Percentiles rank a stretch among this genome's conserved stretches.
phyloP scores from a whole-genome alignment of 495 filamentous ascomycete genomes.

The Cairneyella variabilis region DNA sequence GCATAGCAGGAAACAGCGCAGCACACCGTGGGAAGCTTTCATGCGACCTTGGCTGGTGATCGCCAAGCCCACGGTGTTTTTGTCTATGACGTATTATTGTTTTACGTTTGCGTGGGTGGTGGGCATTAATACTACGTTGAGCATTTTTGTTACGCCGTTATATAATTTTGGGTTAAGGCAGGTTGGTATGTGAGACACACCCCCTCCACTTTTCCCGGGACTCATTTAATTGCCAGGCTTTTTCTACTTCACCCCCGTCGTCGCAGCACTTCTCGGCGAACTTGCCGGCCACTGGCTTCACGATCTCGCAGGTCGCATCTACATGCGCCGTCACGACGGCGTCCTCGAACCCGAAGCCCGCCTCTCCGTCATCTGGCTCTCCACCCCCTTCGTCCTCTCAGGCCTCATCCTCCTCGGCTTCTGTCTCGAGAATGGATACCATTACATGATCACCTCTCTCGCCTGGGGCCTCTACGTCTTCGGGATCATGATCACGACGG shows the following conservation, averaged over 20 bases:
- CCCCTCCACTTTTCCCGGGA: neutral
- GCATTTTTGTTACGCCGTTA: conserved; percentile 32
- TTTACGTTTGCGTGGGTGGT: conserved; percentile 37
- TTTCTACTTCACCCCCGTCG: conserved; percentile 34
- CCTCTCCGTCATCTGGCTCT: conserved; percentile 26
- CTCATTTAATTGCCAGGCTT: conserved; percentile 17
- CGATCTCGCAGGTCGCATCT: conserved; percentile 26
- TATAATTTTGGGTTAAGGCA: conserved; percentile 28
- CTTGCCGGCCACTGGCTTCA: conserved; percentile 36
- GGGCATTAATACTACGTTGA: conserved; percentile 39
- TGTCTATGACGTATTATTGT: conserved; percentile 34
- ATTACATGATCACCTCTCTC: conserved; percentile 31
- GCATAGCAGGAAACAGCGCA: conserved; percentile 9
- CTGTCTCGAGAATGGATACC: conserved; percentile 22
- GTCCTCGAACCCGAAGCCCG: conserved; percentile 31
- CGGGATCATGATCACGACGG: conserved; percentile 29
- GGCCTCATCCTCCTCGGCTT: conserved; percentile 30
- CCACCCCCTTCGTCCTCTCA: conserved; percentile 24
- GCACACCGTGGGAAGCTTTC: conserved; percentile 14
- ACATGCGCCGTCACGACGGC: conserved; percentile 20
- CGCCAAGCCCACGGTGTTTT: conserved; percentile 33
- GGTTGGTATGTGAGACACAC: conserved; percentile 16
- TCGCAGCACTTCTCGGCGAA: conserved; percentile 31
- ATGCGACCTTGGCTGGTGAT: conserved; percentile 22
- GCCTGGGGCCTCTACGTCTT: conserved; percentile 26